Evolutionary conservation across 208 protist species (phyloP).

Genomic region (Trichomonas tenax): DNA sequence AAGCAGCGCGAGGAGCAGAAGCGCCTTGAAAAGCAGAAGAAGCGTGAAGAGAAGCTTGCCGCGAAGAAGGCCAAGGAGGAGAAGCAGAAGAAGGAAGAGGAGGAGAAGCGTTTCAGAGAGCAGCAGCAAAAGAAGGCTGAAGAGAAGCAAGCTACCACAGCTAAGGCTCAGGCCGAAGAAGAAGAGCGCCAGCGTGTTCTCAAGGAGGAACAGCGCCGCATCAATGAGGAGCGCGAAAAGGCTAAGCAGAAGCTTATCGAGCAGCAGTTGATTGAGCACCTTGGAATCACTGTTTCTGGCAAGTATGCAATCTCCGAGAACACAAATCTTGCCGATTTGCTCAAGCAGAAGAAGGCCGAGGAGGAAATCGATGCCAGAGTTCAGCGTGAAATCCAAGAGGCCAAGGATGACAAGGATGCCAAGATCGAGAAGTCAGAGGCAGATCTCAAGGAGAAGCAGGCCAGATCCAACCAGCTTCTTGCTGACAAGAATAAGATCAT

Average conservation of each 20-base stretch:
- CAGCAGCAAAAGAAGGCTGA: neutral
- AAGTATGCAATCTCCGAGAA: neutral
- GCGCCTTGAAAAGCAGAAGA: neutral
- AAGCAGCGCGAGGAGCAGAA: neutral
- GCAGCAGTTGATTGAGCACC: neutral
- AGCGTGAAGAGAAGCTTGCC: neutral
- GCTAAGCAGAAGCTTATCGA: neutral
- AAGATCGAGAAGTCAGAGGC: neutral
- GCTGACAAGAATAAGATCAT: neutral
- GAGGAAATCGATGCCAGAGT: neutral
- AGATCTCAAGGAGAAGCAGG: neutral
- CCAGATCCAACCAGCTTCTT: neutral
- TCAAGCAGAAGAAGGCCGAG: neutral
- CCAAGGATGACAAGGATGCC: neutral
- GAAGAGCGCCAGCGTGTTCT: neutral
- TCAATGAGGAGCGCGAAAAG: neutral
- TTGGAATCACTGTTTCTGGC: neutral
- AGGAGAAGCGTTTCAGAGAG: neutral
- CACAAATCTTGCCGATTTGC: neutral
- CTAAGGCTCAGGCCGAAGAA: neutral
- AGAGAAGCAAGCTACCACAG: neutral
- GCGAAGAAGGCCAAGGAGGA: neutral
- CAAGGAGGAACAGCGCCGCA: neutral
- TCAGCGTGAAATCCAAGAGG: neutral
- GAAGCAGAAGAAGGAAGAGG: neutral